phyloP scores from a whole-genome alignment of 1,139 yeast species.

The Suhomyces anneliseae region DNA sequence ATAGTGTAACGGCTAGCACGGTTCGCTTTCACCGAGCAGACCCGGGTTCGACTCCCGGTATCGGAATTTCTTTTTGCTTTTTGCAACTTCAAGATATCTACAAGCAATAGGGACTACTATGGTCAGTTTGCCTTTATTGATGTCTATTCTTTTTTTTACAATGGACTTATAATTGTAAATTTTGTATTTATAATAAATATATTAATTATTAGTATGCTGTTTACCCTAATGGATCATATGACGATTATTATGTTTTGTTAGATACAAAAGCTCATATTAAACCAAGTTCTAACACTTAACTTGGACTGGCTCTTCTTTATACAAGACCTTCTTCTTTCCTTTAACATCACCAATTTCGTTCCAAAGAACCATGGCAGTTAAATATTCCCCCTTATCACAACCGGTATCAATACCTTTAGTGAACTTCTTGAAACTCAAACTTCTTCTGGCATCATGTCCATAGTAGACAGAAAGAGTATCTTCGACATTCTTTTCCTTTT shows the following conservation, averaged over 20 bases:
- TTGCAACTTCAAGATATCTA: too few relatives aligned
- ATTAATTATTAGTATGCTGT: too few relatives aligned
- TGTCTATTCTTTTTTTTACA: too few relatives aligned
- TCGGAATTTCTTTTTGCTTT: slow-evolving; percentile 6
- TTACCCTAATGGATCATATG: too few relatives aligned
- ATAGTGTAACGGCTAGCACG: slow-evolving; percentile 83
- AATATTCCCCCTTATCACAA: slow-evolving; percentile 72
- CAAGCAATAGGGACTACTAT: too few relatives aligned
- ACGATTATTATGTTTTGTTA: too few relatives aligned
- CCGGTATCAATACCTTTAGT: slow-evolving; percentile 82
- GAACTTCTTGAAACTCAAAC: slow-evolving; percentile 62
- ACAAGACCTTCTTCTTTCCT: slow-evolving; percentile 15
- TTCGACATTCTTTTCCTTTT: slow-evolving; percentile 30
- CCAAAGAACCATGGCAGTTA: slow-evolving; percentile 65
- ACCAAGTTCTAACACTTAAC: slow-evolving; percentile 19
- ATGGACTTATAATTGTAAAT: too few relatives aligned
- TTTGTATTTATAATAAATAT: too few relatives aligned
- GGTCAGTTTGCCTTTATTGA: too few relatives aligned
- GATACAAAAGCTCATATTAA: too few relatives aligned
- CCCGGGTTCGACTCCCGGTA: slow-evolving; percentile 84
- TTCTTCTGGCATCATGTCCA: slow-evolving; percentile 87
- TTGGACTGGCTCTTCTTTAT: slow-evolving; percentile 27
- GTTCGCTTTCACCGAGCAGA: slow-evolving; percentile 82
- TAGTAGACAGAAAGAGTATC: slow-evolving; percentile 60
- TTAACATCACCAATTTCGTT: slow-evolving; percentile 16